A percentile compares a stretch with the other conserved stretches of the same genome.
Conservation (phyloP, 352 stramenopile species). For the Phytophthora citricola region DNA sequence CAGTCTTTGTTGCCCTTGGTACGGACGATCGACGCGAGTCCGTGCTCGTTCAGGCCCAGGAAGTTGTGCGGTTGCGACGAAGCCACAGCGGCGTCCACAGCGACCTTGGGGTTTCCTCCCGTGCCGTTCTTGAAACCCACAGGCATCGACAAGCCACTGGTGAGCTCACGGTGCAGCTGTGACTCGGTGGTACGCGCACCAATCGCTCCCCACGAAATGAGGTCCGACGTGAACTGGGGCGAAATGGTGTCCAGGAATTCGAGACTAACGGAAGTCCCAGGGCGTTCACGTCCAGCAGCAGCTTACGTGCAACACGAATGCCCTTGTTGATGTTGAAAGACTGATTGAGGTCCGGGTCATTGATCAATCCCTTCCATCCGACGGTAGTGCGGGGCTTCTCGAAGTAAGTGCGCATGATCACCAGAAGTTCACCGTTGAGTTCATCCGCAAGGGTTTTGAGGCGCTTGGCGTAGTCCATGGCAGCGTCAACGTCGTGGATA, state of each 20-base stretch:
- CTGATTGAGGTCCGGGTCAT: slow-evolving; percentile 84
- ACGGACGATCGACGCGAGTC: slow-evolving; percentile 81
- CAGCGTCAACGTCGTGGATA: slow-evolving; percentile 81
- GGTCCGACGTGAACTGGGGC: slow-evolving; percentile 78
- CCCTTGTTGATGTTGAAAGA: slow-evolving; percentile 92
- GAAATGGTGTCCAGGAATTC: slow-evolving; percentile 89
- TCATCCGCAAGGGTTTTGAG: slow-evolving; percentile 65
- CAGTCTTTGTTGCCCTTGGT: slow-evolving; percentile 88
- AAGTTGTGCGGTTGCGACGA: slow-evolving; percentile 85
- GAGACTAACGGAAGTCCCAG: slow-evolving; percentile 75
- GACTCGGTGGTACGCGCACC: slow-evolving; percentile 86
- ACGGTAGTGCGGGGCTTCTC: slow-evolving; percentile 88
- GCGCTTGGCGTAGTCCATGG: slow-evolving; percentile 74
- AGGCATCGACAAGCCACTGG: slow-evolving; percentile 82
- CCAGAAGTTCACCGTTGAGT: slow-evolving; percentile 66
- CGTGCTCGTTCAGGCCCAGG: slow-evolving; percentile 81
- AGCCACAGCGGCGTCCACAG: slow-evolving; percentile 74
- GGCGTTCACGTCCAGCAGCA: slow-evolving; percentile 85
- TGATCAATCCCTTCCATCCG: slow-evolving; percentile 89
- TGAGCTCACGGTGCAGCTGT: slow-evolving; percentile 84
- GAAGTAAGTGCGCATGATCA: slow-evolving; percentile 91
- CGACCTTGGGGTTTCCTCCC: slow-evolving; percentile 81
- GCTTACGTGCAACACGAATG: slow-evolving; percentile 81
- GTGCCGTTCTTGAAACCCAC: slow-evolving; percentile 90
- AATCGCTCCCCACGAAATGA: slow-evolving; percentile 87